Percentiles rank a stretch among this genome's conserved stretches.
phyloP scores from a whole-genome alignment of 106 monocot genomes.

The Acanthochlamys bracteata region DNA sequence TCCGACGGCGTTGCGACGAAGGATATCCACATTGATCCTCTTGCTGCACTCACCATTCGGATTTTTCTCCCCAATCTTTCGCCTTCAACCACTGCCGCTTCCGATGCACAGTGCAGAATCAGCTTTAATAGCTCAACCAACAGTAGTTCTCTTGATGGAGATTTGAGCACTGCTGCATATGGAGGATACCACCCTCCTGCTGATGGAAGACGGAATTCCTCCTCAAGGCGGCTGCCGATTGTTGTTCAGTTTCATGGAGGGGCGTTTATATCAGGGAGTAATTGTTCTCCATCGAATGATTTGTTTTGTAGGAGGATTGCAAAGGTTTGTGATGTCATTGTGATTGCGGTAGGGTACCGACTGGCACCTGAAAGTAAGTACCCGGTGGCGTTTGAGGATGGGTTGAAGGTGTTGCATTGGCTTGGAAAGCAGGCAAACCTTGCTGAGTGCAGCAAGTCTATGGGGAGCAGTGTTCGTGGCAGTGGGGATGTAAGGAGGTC shows the following conservation, averaged over 20 bases:
- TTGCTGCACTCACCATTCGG: constrained; percentile 78
- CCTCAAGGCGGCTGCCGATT: constrained; percentile 47
- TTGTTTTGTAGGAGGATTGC: constrained; percentile 83
- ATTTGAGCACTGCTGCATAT: constrained; percentile 21
- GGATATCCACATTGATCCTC: constrained; percentile 83
- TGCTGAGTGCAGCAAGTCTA: constrained; percentile 60
- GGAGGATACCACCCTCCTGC: constrained; percentile 56
- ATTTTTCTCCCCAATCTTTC: constrained; percentile 74
- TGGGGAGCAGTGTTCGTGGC: constrained; percentile 12
- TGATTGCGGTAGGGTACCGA: constrained; percentile 33
- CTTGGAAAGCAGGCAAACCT: constrained; percentile 84
- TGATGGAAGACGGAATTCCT: constrained; percentile 4
- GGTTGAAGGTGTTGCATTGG: constrained; percentile 32
- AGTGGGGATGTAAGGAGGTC: constrained; percentile 16
- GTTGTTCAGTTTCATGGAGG: constrained; percentile 91
- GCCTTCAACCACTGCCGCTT: not conserved
- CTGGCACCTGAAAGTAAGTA: constrained; percentile 39
- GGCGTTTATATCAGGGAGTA: constrained; percentile 63
- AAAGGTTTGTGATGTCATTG: constrained; percentile 34
- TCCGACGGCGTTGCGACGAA: constrained; percentile 38
- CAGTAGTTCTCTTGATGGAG: too few relatives aligned
- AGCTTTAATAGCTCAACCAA: too few relatives aligned
- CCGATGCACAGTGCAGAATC: not conserved
- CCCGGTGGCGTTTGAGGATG: constrained; percentile 38
- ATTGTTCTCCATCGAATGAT: constrained; percentile 64